Percentiles rank a stretch among this genome's conserved stretches.
Evolutionary conservation across 2,329 filamentous ascomycete species (phyloP).

Genomic region (Penicillium sp.): DNA sequence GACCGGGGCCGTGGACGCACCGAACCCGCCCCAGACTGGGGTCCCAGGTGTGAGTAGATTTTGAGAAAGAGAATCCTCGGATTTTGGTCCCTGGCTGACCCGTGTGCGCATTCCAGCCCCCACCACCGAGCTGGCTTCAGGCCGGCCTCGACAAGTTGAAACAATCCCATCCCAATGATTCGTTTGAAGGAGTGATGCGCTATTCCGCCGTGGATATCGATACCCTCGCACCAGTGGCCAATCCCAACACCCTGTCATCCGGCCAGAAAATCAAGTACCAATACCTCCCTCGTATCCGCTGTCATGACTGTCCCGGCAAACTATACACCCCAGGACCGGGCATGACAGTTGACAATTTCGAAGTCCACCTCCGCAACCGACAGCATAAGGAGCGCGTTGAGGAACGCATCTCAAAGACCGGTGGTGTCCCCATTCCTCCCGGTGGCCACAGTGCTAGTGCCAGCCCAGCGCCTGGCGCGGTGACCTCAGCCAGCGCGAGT

Average conservation of each 20-base stretch:
- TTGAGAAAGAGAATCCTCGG: conserved; percentile 10
- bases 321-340: conserved; percentile 87
- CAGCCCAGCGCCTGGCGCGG: conserved; percentile 13
- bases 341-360: conserved; percentile 82
- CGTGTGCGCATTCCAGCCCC: conserved; percentile 55
- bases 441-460: conserved; percentile 13
- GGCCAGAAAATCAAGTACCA: conserved; percentile 65
- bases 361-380: conserved; percentile 84
- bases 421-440: conserved; percentile 5
- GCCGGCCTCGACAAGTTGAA: conserved; percentile 68
- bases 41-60: conserved; percentile 43
- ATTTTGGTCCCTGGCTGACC: conserved; percentile 13
- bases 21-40: conserved; percentile 40
- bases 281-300: conserved; percentile 84
- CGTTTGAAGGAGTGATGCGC: conserved; percentile 87
- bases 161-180: conserved; percentile 68
- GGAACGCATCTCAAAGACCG: conserved; percentile 39
- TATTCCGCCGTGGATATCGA: conserved; percentile 73
- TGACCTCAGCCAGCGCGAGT: conserved; percentile 13
- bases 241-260: conserved; percentile 50
- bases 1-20: conserved; percentile 45
- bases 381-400: conserved; percentile 70
- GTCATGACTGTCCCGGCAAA: conserved; percentile 88
- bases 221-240: conserved; percentile 61
- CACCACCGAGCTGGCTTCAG: conserved; percentile 80